Percentiles rank a stretch among this genome's conserved stretches.
phyloP scores from a whole-genome alignment of 2,329 filamentous ascomycete species.

The Coniella vitis region DNA sequence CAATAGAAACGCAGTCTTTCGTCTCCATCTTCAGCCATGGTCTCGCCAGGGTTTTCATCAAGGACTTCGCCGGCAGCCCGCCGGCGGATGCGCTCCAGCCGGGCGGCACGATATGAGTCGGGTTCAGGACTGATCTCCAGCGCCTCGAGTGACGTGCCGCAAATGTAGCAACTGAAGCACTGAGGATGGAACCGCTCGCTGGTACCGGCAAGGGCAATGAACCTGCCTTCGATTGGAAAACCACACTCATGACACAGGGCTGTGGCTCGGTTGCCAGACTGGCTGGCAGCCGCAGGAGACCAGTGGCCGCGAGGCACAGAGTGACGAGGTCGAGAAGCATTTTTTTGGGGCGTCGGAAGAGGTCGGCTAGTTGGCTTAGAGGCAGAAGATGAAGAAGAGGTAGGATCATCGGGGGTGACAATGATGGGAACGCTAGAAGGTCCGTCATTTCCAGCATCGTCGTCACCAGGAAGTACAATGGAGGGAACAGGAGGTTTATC shows the following conservation, averaged over 20 bases:
- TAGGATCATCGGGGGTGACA: slow-evolving; percentile 37
- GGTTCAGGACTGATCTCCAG: slow-evolving; percentile 96
- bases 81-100: slow-evolving; percentile 64
- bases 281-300: slow-evolving; percentile 44
- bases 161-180: slow-evolving; percentile 86
- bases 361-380: slow-evolving; percentile 31
- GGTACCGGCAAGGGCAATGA: slow-evolving; percentile 73
- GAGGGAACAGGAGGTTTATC: slow-evolving; percentile 37
- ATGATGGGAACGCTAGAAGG: slow-evolving; percentile 31
- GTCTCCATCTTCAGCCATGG: slow-evolving; percentile 66
- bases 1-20: slow-evolving; percentile 81
- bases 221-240: slow-evolving; percentile 80
- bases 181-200: slow-evolving; percentile 79
- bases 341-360: slow-evolving; percentile 40
- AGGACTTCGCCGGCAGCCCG: slow-evolving; percentile 53
- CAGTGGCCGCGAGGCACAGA: slow-evolving; percentile 47
- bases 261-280: slow-evolving; percentile 43
- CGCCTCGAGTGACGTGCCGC: slow-evolving; percentile 81
- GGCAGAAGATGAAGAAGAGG: too few species aligned
- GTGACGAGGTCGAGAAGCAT: slow-evolving; percentile 26
- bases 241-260: slow-evolving; percentile 80
- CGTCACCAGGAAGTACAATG: slow-evolving; percentile 35
- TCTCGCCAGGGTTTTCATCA: slow-evolving; percentile 55
- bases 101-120: slow-evolving; percentile 59
- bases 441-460: slow-evolving; percentile 18